Conservation (phyloP, 257 asterid species). For the Nicotiana otophora region DNA sequence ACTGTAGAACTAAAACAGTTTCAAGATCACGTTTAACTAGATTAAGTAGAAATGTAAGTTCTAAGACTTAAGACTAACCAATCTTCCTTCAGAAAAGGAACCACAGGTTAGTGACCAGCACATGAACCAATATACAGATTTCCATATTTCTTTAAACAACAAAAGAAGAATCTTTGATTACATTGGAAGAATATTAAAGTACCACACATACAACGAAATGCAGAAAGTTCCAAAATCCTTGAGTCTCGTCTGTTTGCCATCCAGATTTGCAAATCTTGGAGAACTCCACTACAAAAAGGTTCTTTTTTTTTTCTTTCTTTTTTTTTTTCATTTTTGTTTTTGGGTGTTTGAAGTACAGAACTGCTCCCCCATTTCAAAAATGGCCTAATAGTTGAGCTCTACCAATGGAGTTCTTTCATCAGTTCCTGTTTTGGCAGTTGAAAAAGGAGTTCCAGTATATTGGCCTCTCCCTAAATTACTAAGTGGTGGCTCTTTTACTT, state of each 20-base stretch:
- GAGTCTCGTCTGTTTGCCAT: not conserved
- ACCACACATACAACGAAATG: not conserved
- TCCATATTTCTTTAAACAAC: not conserved
- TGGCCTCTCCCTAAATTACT: not conserved
- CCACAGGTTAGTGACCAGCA: no score
- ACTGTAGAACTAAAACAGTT: no score
- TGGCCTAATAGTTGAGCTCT: not conserved
- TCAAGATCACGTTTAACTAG: not conserved
- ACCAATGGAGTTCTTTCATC: constrained; percentile 4
- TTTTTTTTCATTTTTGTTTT: no score
- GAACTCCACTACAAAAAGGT: not conserved
- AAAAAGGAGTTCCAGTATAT: not conserved
- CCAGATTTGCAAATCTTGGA: not conserved
- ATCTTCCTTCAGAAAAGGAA: not conserved
- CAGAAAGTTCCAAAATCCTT: not conserved
- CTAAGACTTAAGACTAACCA: not conserved
- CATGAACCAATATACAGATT: not conserved
- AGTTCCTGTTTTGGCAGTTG: not conserved
- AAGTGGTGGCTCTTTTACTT: not conserved
- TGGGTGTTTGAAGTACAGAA: not conserved
- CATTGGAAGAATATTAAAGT: not conserved
- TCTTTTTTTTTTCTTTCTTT: no score
- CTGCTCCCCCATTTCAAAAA: not conserved
- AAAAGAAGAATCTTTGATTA: not conserved
- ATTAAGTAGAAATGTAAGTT: not conserved